phyloP scores from a whole-genome alignment of 371 early-diverging fungal genomes.

The Haplosporangium sp. region DNA sequence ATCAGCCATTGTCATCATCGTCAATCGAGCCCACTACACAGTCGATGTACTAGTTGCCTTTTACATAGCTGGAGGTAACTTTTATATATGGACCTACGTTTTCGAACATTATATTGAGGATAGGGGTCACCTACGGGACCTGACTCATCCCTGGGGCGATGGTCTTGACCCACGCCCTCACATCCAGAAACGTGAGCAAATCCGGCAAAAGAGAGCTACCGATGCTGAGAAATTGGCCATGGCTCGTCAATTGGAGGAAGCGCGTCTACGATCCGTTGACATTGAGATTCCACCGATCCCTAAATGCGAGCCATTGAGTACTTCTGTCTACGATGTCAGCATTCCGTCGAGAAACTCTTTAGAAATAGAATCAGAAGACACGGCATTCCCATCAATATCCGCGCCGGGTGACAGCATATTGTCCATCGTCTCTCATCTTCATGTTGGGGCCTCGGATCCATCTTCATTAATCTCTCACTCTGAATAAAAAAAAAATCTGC shows the following conservation, averaged over 20 bases:
- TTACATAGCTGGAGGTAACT: constrained; percentile 60
- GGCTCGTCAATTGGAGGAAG: constrained; percentile 1
- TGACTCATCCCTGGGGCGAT: constrained; percentile 37
- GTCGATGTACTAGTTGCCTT: constrained; percentile 64
- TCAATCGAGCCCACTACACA: constrained; percentile 67
- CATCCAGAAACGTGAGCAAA: constrained; percentile 8
- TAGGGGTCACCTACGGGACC: constrained; percentile 31
- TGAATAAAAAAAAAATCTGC: too few species aligned
- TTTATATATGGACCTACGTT: constrained; percentile 56
- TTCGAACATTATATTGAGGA: constrained; percentile 33
- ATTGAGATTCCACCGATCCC: constrained; percentile 24
- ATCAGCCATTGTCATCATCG: constrained; percentile 59
- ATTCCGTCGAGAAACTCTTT: background rate
- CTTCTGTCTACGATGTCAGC: constrained; percentile 9
- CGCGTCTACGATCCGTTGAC: constrained; percentile 10
- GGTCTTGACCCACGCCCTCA: constrained; percentile 39
- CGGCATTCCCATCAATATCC: too few species aligned
- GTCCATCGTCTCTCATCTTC: too few species aligned
- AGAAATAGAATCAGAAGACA: too few species aligned
- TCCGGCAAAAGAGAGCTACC: background rate
- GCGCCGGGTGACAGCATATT: too few species aligned
- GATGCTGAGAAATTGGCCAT: constrained; percentile 15
- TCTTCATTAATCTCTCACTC: too few species aligned
- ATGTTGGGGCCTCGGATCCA: too few species aligned
- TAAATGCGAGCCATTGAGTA: constrained; percentile 1